Evolutionary conservation across 2,329 filamentous ascomycete species (phyloP), one percentile per base, ranked within the genome.

Genomic region (Ophiostoma ips): DNA sequence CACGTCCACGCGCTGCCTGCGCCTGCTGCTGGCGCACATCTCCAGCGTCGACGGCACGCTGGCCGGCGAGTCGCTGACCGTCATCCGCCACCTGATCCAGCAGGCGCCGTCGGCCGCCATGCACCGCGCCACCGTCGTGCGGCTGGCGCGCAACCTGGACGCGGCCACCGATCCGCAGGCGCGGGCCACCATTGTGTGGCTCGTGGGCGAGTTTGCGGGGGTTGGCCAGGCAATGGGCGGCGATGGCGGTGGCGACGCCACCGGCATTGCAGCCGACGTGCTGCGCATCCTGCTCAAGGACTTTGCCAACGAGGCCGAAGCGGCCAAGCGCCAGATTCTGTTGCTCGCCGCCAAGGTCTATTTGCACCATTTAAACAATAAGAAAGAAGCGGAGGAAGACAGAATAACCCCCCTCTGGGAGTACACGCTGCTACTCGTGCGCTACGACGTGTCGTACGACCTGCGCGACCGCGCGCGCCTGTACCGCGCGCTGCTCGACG

Each of bases 301-400:
- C 16, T 98, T 96, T 61, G 72, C 81, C 1, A 79, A 81, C 54
- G 92, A 98, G 66, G 81, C 81, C 1, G 88, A 95, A 61, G 73
- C 82, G 28, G 88, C 87, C 12, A 95, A 94, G 64, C 75, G 88
- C 52, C 92, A 98, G 63, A 94, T 96, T 55, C 75, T 98, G 15
- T 72, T 98, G 1, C 73, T 98, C 3, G 92, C 86, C 7, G 90
- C 92, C n/a, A 96, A 96, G 62, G 88, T 96, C 2, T 96, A 96
- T 61, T 74, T 96, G 15, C 87, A 96, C 59, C 79, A 94, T 61
- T 66, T 96, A 36, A 87, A 87, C 60, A 73, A 53, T 38, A 24
- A 63, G 64, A 65, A 21, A 54, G n/a, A 35, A 15, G 44, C 3
- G 13, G n/a, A 18, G 7, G 24, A 37, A 13, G 82, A 95, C 58